Evolutionary conservation across 2,329 filamentous ascomycete genomes (phyloP).

Genomic region (Neofusicoccum sp.): DNA sequence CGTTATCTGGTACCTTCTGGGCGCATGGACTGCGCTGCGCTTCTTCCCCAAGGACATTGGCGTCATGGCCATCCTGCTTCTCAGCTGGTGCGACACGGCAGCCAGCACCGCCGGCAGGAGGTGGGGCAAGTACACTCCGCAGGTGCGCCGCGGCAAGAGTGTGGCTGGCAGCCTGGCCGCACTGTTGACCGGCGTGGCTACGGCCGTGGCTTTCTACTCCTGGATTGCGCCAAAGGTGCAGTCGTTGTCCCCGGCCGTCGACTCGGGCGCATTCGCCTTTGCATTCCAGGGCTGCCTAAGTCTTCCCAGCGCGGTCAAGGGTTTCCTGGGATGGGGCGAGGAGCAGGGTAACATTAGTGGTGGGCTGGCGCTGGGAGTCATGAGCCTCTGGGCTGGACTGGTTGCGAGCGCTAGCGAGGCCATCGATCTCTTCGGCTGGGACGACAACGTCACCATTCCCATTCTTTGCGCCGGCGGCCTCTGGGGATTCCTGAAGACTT

Average conservation of each 20-base stretch:
- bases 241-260: slow-evolving; percentile 31
- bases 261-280: slow-evolving; percentile 60
- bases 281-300: slow-evolving; percentile 79
- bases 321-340: slow-evolving; percentile 63
- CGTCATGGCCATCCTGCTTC: slow-evolving; percentile 82
- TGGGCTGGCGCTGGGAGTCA: slow-evolving; percentile 70
- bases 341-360: slow-evolving; percentile 68
- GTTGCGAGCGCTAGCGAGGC: slow-evolving; percentile 88
- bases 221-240: slow-evolving; percentile 66
- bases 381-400: slow-evolving; percentile 87
- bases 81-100: slow-evolving; percentile 98
- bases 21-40: slow-evolving; percentile 81
- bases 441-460: slow-evolving; percentile 97
- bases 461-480: slow-evolving; percentile 86
- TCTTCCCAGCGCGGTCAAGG: slow-evolving; percentile 64
- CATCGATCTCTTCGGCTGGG: slow-evolving; percentile 88
- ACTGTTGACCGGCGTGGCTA: slow-evolving; percentile 77
- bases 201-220: slow-evolving; percentile 87
- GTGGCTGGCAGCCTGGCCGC: slow-evolving; percentile 86
- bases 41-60: slow-evolving; percentile 94
- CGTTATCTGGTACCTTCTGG: slow-evolving; percentile 94
- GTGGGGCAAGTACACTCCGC: slow-evolving; percentile 86
- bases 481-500: slow-evolving; percentile 88
- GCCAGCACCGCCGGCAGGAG: slow-evolving; percentile 91
- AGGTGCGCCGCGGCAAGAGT: slow-evolving; percentile 85